Evolutionary conservation across 371 early-diverging fungal species (phyloP), one percentile per base, ranked within the genome.

Genomic region (Apophysomyces trapeziformis): DNA sequence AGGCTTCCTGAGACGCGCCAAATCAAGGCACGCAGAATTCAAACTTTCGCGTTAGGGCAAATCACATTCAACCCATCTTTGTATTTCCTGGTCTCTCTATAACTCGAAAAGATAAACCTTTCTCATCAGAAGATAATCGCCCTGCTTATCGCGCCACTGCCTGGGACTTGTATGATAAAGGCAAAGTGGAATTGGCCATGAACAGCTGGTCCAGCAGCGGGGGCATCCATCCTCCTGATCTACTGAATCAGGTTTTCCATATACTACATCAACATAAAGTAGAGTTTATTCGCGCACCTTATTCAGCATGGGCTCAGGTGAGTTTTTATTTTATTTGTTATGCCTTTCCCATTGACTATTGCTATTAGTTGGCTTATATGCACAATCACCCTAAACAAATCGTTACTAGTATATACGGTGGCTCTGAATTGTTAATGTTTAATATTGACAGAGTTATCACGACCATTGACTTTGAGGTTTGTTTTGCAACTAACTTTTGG

Each of bases 281-380:
- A 46, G 92, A 93, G 69, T 91, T 85, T 61, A 83, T 95, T 67
- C 90, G 93, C 32, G 93, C 94, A 18, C 95, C 95, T 38, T 95
- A 94, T 69, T 87, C 90, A 32, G 79, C 90, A 12, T 91, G 90
- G 87, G 93, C 88, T 45, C 95, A 95, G 84, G 89, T 88, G 80
- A 70, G 18, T 2, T 35, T 9, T 16, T 56, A 26, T 54, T 14
- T 36, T 3, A 45, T 11, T 35, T 11, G 1, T 56, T 26, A 4
- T 21, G 21, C 11, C 16, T 26, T 38, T 12, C 1, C 16, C 26
- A 59, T 38, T 37, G 38, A 16, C 54, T 26, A 26, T 45, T 32
- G 39, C 16, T 1, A 43, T 38, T 37, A 90, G 90, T 83, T 94
- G 47, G 89, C 88, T 18, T 93, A 93, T 68, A 73, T 95, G 79